phyloP scores from a whole-genome alignment of 768 basidiomycete genomes.

The Xerocomus spinulosus region DNA sequence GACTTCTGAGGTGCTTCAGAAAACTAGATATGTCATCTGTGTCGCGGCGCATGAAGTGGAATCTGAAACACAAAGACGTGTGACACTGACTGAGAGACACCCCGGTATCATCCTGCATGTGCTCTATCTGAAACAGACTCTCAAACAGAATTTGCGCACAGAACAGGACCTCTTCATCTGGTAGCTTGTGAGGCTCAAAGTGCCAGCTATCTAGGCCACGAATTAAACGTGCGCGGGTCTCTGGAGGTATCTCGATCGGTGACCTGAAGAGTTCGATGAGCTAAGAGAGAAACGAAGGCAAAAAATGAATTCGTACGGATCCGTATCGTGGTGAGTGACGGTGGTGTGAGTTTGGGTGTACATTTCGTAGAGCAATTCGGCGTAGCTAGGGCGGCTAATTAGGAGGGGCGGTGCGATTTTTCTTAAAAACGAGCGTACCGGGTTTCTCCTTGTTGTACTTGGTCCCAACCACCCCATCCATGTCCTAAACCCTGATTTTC shows the following conservation, averaged over 20 bases:
- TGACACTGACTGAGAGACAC: slow-evolving; percentile 53
- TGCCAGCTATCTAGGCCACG: slow-evolving; percentile 72
- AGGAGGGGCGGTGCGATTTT: not conserved
- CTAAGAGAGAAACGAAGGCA: slow-evolving; percentile 8
- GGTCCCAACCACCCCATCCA: slow-evolving; percentile 65
- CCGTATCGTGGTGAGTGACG: slow-evolving; percentile 48
- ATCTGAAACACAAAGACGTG: slow-evolving; percentile 17
- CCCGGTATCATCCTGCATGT: slow-evolving; percentile 56
- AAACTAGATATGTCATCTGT: slow-evolving; percentile 73
- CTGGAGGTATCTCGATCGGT: slow-evolving; percentile 43
- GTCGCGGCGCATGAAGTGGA: slow-evolving; percentile 15
- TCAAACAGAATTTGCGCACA: slow-evolving; percentile 88
- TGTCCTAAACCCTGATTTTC: slow-evolving; percentile 56
- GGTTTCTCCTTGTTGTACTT: slow-evolving; percentile 42
- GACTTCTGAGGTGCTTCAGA: slow-evolving; percentile 81
- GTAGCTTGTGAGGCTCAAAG: slow-evolving; percentile 84
- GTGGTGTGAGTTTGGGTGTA: slow-evolving; percentile 72
- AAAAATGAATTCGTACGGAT: slow-evolving; percentile 19
- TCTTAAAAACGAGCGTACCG: slow-evolving; percentile 39
- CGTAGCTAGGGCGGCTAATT: slow-evolving; percentile 46
- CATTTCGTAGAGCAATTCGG: slow-evolving; percentile 83
- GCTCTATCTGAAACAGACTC: slow-evolving; percentile 72
- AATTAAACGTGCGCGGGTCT: slow-evolving; percentile 61
- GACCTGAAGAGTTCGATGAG: slow-evolving; percentile 35
- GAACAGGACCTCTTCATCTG: slow-evolving; percentile 75